These are phyloP conservation scores for Sporothrix phasma DNA, from an alignment of 2,329 filamentous ascomycete species.

Conservation along the genomic window DNA sequence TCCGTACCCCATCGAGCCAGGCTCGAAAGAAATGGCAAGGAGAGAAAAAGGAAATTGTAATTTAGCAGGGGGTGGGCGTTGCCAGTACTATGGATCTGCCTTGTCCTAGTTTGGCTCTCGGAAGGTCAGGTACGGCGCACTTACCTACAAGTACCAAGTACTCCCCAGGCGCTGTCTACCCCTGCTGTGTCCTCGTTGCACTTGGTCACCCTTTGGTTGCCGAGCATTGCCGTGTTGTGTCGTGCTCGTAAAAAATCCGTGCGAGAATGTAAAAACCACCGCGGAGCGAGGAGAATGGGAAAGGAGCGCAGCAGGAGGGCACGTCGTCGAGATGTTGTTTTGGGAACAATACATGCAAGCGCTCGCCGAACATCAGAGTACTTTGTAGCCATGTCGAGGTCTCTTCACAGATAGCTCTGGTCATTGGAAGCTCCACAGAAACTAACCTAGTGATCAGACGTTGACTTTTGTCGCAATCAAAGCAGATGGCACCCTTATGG, in stretches of 20 bases:
- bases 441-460: neutral
- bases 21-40: neutral
- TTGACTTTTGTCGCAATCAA: too few relatives aligned
- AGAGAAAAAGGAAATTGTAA: constrained; percentile 5
- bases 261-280: neutral
- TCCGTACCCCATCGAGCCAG: neutral
- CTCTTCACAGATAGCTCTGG: neutral
- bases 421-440: neutral
- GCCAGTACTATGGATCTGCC: constrained; percentile 13
- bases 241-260: neutral
- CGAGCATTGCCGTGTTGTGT: neutral
- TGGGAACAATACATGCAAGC: too few relatives aligned
- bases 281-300: neutral
- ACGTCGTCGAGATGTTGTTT: neutral
- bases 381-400: neutral
- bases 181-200: neutral
- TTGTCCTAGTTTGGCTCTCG: constrained; percentile 7
- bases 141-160: neutral
- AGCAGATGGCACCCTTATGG: too few relatives aligned
- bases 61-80: constrained; percentile 4
- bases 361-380: too few relatives aligned
- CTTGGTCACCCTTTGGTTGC: neutral
- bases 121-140: neutral
- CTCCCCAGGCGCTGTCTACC: neutral
- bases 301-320: neutral